A percentile compares a stretch with the other conserved stretches of the same genome.
Conservation (phyloP, 1,284 basidiomycete species). For the Rhodotorula sp. region DNA sequence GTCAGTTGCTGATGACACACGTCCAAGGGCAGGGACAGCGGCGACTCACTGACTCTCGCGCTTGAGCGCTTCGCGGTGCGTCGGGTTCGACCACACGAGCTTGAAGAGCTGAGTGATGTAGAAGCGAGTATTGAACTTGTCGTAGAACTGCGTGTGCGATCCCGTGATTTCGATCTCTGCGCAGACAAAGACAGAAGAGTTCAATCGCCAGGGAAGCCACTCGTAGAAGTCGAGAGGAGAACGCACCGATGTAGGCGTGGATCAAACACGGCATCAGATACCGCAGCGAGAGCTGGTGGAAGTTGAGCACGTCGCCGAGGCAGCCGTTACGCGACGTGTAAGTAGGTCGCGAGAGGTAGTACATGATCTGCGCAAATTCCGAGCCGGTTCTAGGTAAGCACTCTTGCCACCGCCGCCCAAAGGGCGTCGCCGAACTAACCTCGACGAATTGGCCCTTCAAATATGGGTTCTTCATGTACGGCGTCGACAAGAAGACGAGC, state of each 20-base stretch:
- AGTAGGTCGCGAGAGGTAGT: slow-evolving; percentile 62
- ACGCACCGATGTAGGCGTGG: slow-evolving; percentile 86
- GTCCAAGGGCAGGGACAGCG: neutral
- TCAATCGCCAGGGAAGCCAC: neutral
- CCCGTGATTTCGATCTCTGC: slow-evolving; percentile 96
- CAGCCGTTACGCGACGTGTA: slow-evolving; percentile 67
- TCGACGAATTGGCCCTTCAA: slow-evolving; percentile 97
- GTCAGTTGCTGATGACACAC: neutral
- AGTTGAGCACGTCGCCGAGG: slow-evolving; percentile 77
- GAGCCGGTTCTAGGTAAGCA: neutral
- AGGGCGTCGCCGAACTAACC: slow-evolving; percentile 54
- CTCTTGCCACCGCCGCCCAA: neutral
- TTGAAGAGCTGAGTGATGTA: slow-evolving; percentile 77
- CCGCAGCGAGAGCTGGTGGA: slow-evolving; percentile 77
- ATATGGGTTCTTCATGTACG: slow-evolving; percentile 98
- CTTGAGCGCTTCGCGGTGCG: slow-evolving; percentile 78
- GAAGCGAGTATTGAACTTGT: slow-evolving; percentile 66
- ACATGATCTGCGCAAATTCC: slow-evolving; percentile 64
- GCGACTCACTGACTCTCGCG: slow-evolving; percentile 66
- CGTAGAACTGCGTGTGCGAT: slow-evolving; percentile 96
- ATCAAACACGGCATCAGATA: slow-evolving; percentile 90
- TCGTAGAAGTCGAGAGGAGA: too few relatives aligned
- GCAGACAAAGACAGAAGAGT: too few relatives aligned
- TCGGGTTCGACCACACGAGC: slow-evolving; percentile 82
- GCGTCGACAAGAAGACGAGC: slow-evolving; percentile 88